Evolutionary conservation across 495 filamentous ascomycete genomes (phyloP).

Genomic region (Xylaria longipes): DNA sequence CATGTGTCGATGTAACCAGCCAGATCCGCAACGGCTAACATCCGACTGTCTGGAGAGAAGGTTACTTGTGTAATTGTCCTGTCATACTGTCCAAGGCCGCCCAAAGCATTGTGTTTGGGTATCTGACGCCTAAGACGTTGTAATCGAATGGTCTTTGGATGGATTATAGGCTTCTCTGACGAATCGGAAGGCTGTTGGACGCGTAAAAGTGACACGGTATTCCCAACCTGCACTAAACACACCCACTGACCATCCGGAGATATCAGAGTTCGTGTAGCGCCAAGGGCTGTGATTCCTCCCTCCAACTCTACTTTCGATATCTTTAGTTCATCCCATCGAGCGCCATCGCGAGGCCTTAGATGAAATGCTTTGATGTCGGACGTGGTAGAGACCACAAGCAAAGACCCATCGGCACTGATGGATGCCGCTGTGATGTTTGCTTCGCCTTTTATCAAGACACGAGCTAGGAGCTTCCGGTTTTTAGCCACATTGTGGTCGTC

Average conservation of each 20-base stretch:
- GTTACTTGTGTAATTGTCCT: slow-evolving; percentile 73
- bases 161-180: slow-evolving; percentile 46
- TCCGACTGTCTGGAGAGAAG: slow-evolving; percentile 81
- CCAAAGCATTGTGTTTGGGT: slow-evolving; percentile 63
- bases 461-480: slow-evolving; percentile 68
- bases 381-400: slow-evolving; percentile 78
- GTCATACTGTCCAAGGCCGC: slow-evolving; percentile 79
- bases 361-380: slow-evolving; percentile 82
- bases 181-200: slow-evolving; percentile 33
- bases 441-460: slow-evolving; percentile 79
- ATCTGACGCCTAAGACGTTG: slow-evolving; percentile 63
- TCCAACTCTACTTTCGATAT: slow-evolving; percentile 72
- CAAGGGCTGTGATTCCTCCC: slow-evolving; percentile 51
- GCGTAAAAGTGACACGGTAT: slow-evolving; percentile 70
- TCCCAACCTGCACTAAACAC: slow-evolving; percentile 79
- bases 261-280: slow-evolving; percentile 79
- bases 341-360: slow-evolving; percentile 51
- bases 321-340: slow-evolving; percentile 61
- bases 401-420: slow-evolving; percentile 72
- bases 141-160: slow-evolving; percentile 59
- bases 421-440: slow-evolving; percentile 85
- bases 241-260: slow-evolving; percentile 75
- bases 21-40: slow-evolving; percentile 80
- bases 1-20: slow-evolving; percentile 89
- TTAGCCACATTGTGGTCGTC: slow-evolving; percentile 44